Base-by-base conservation (phyloP, 176 grass and related monocot species). In the Oryza meridionalis region DNA sequence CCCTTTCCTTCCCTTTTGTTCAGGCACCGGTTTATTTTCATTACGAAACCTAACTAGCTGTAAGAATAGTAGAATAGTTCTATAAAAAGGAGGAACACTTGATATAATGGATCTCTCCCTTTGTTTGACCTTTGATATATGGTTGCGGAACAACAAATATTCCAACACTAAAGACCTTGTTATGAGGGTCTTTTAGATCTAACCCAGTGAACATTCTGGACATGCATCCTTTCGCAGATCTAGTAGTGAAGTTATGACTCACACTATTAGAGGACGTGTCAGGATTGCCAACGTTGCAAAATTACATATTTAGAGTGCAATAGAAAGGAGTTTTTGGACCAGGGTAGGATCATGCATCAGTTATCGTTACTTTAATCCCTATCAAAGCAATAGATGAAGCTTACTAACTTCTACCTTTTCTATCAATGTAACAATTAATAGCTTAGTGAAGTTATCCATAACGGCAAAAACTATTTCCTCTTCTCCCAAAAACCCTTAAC, bases 71-170 rank as follows among this genome's bases (percentile, higher is more conserved):
- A 50, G 1, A 29, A 19, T 37, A 38, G 1, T 49, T 75, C 75
- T 0, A 1, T 29, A 8, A 35, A 51, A 76, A 67, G 3, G 3
- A 62, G 27, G 7, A 2, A 0, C 31, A 43, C 53, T 55, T 1
- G 45, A 76, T 40, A 40, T 50, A 55, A 3, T 77, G 21, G 67
- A 72, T 25, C 11, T 11, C 3, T 21, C 25, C 17, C 25, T 44
- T 79, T 79, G 9, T 33, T 73, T n/a, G 7, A 58, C 24, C 58
- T 75, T 65, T 44, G 40, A 42, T 80, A 3, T 66, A 78, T 4
- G 3, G 69, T 74, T 73, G 22, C 58, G 7, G 32, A 51, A 17
- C 11, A 3, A 81, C 69, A 19, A 51, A 27, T 0, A 3, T 37
- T 81, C 51, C 12, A 81, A 38, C 7, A 10, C 11, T 40, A 38